A percentile compares a stretch with the other conserved stretches of the same genome.
Evolutionary conservation across 2,329 filamentous ascomycete species (phyloP).

Genomic region (Ciborinia camelliae): DNA sequence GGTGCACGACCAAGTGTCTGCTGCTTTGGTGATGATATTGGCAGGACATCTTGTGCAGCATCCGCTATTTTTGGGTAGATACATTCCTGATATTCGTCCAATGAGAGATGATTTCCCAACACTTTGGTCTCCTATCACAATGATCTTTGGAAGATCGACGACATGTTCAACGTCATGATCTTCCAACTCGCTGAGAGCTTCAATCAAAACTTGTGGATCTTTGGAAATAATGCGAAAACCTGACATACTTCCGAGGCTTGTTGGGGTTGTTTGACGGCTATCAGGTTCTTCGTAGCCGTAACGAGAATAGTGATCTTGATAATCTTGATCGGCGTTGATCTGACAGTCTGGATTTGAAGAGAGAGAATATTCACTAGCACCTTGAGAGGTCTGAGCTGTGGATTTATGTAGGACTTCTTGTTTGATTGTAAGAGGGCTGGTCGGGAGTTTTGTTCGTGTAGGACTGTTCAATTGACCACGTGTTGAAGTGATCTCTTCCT

Average conservation of each 20-base stretch:
- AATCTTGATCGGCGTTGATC: neutral
- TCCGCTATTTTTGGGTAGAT: conserved; percentile 65
- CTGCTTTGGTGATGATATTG: conserved; percentile 63
- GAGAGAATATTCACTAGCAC: neutral
- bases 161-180: conserved; percentile 69
- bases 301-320: neutral
- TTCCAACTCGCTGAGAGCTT: conserved; percentile 65
- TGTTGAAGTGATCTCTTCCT: neutral
- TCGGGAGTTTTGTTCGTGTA: neutral
- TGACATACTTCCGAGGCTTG: neutral
- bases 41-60: conserved; percentile 80
- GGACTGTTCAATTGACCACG: neutral
- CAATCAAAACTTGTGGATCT: conserved; percentile 62
- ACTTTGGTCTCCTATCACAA: conserved; percentile 80
- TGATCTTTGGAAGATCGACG: conserved; percentile 68
- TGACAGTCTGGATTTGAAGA: neutral
- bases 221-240: conserved; percentile 38
- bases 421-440: neutral
- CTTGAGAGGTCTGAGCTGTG: neutral
- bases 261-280: neutral
- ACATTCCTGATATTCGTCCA: conserved; percentile 64
- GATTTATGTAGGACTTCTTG: neutral
- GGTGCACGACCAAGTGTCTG: conserved; percentile 63
- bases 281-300: neutral
- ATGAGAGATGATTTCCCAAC: conserved; percentile 73